Percentiles rank a stretch among this genome's conserved stretches.
phyloP scores from a whole-genome alignment of 352 stramenopile genomes.

The Phytophthora sansomeana region DNA sequence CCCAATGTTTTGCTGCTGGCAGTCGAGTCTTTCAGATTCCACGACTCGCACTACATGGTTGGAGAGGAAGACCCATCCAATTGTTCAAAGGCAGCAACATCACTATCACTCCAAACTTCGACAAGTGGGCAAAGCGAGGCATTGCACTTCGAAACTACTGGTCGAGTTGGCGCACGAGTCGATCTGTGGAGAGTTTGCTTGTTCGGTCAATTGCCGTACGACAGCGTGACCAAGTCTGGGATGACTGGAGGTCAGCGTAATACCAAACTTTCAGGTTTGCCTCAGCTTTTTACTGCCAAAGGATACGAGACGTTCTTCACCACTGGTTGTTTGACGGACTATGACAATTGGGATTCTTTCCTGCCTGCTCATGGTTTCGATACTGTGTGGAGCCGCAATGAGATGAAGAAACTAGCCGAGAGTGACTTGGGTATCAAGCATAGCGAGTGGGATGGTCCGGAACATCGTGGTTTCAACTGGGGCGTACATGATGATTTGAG shows the following conservation, averaged over 20 bases:
- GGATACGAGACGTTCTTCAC: slow-evolving; percentile 58
- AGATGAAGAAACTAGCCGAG: slow-evolving; percentile 45
- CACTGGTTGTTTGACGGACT: slow-evolving; percentile 43
- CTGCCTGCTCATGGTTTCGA: slow-evolving; percentile 57
- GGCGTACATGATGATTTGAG: slow-evolving; percentile 52
- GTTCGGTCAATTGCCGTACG: slow-evolving; percentile 53
- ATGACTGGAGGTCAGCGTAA: slow-evolving; percentile 24
- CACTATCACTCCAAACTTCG: slow-evolving; percentile 53
- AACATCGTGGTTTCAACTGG: slow-evolving; percentile 28
- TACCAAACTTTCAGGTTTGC: slow-evolving; percentile 40
- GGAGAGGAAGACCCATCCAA: slow-evolving; percentile 43
- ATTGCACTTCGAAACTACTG: slow-evolving; percentile 60
- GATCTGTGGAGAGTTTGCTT: slow-evolving; percentile 53
- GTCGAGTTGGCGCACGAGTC: slow-evolving; percentile 59
- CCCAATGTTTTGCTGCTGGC: slow-evolving; percentile 57
- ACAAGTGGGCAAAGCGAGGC: slow-evolving; percentile 50
- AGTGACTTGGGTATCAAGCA: slow-evolving; percentile 38
- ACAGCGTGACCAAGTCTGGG: slow-evolving; percentile 37
- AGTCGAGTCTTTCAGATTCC: slow-evolving; percentile 56
- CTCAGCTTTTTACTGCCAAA: slow-evolving; percentile 57
- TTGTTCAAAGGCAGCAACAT: slow-evolving; percentile 29
- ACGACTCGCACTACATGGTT: slow-evolving; percentile 55
- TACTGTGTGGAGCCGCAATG: slow-evolving; percentile 32
- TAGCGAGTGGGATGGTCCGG: slow-evolving; percentile 31
- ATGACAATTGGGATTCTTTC: slow-evolving; percentile 56